phyloP scores from a whole-genome alignment of 2,329 filamentous ascomycete species.

The Colletotrichum echinochloae region DNA sequence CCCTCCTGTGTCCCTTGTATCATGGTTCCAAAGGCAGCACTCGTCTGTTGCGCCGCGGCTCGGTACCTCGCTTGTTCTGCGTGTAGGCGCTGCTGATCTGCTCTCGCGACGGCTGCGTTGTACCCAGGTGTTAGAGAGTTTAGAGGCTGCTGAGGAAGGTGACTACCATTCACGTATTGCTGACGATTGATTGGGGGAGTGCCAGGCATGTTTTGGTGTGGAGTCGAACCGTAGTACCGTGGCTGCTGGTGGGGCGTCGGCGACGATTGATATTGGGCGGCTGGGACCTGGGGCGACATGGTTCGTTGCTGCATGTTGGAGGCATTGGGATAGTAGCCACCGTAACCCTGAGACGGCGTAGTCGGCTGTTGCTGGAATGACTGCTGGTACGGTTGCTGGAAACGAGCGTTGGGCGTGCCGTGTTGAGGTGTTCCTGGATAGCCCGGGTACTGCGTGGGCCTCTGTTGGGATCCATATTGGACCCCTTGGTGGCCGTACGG shows the following conservation, averaged over 20 bases:
- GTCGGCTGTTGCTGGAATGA: conserved; percentile 52
- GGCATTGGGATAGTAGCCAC: conserved; percentile 59
- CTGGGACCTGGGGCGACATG: conserved; percentile 59
- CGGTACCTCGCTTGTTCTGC: conserved; percentile 63
- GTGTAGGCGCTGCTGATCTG: conserved; percentile 50
- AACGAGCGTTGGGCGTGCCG: conserved; percentile 58
- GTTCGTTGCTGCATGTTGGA: conserved; percentile 54
- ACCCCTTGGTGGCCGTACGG: conserved; percentile 65
- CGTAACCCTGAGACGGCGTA: conserved; percentile 53
- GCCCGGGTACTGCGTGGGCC: conserved; percentile 55
- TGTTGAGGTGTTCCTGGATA: conserved; percentile 54
- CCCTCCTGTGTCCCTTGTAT: conserved; percentile 60
- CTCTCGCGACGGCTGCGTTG: conserved; percentile 27
- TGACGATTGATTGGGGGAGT: conserved; percentile 42
- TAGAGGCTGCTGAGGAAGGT: conserved; percentile 48
- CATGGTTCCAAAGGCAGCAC: conserved; percentile 56
- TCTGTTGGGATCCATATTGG: conserved; percentile 61
- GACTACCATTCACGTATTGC: conserved; percentile 50
- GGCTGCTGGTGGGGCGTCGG: conserved; percentile 44
- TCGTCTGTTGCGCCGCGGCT: conserved; percentile 58
- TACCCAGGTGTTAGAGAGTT: conserved; percentile 31
- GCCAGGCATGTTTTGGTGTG: conserved; percentile 45
- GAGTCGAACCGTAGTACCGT: conserved; percentile 44
- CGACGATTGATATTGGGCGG: conserved; percentile 53
- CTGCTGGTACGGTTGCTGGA: conserved; percentile 52